phyloP scores from a whole-genome alignment of 306 rosid species.

The Begonia peltatifolia region DNA sequence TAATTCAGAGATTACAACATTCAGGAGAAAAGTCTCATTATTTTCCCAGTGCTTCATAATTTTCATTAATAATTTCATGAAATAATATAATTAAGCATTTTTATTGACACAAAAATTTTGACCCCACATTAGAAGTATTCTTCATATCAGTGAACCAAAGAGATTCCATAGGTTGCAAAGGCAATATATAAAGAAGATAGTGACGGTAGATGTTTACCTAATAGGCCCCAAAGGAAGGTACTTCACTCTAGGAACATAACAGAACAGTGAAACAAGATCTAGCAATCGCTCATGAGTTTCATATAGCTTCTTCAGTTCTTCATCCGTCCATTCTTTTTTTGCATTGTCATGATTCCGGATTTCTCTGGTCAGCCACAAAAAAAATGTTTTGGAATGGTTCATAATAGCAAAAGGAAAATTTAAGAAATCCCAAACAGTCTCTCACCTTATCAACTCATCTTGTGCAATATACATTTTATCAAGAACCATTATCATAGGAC shows the following conservation, averaged over 20 bases:
- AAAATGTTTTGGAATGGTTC: no score
- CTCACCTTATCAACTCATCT: constrained; percentile 93
- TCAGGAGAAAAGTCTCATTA: no score
- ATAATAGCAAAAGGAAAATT: neutral
- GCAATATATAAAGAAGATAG: no score
- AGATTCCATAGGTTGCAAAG: no score
- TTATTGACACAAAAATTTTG: no score
- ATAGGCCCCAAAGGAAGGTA: constrained; percentile 96
- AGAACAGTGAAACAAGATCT: constrained; percentile 88
- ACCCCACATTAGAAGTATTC: no score
- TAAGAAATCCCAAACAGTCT: constrained; percentile 1
- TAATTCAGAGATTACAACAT: no score
- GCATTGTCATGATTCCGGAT: constrained; percentile 94
- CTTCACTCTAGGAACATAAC: constrained; percentile 88
- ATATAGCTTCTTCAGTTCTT: constrained; percentile 80
- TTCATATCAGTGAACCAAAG: no score
- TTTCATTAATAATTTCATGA: no score
- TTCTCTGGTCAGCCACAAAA: constrained; percentile 44
- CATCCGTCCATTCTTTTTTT: constrained; percentile 96
- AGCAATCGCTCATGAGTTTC: constrained; percentile 91
- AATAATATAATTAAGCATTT: no score
- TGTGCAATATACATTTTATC: constrained; percentile 97
- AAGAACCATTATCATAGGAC: constrained; percentile 92
- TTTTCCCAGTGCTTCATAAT: no score
- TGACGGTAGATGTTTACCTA: constrained; percentile 35